A percentile compares a stretch with the other conserved stretches of the same genome.
These are phyloP conservation scores for Larix kaempferi DNA, from an alignment of 75 land plant genomes.

Conservation along the genomic window DNA sequence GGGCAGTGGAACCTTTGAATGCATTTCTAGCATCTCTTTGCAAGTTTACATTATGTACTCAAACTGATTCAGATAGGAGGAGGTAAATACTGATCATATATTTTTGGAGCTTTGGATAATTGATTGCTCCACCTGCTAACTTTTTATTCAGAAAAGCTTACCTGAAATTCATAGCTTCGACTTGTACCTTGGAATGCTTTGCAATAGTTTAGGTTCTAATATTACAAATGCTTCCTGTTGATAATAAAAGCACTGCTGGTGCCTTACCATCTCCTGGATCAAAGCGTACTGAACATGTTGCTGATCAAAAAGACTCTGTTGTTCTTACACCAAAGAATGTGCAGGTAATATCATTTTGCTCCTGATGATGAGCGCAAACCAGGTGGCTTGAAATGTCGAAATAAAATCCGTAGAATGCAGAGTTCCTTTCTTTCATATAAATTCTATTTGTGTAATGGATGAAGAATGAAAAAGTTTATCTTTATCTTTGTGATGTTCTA, in stretches of 20 bases:
- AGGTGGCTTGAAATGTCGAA: not conserved
- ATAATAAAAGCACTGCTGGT: constrained; percentile 12
- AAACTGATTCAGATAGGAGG: constrained; percentile 59
- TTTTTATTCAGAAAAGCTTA: not conserved
- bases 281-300: constrained; percentile 50
- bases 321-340: constrained; percentile 92
- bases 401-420: not conserved
- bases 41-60: constrained; percentile 75
- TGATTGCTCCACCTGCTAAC: not conserved
- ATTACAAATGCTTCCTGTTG: not conserved
- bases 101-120: not conserved
- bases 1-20: constrained; percentile 87
- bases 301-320: constrained; percentile 67
- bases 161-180: not conserved
- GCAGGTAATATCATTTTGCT: constrained; percentile 47
- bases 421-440: not conserved
- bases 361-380: not conserved
- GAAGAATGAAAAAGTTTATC: not conserved
- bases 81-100: constrained; percentile 32
- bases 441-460: not conserved
- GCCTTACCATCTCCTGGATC: constrained; percentile 56
- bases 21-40: constrained; percentile 92
- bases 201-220: constrained; percentile 7
- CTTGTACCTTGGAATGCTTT: constrained; percentile 5
- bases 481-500: too few relatives aligned